Evolutionary conservation across 495 filamentous ascomycete genomes (phyloP).

Genomic region (Aspergillus indologenus): DNA sequence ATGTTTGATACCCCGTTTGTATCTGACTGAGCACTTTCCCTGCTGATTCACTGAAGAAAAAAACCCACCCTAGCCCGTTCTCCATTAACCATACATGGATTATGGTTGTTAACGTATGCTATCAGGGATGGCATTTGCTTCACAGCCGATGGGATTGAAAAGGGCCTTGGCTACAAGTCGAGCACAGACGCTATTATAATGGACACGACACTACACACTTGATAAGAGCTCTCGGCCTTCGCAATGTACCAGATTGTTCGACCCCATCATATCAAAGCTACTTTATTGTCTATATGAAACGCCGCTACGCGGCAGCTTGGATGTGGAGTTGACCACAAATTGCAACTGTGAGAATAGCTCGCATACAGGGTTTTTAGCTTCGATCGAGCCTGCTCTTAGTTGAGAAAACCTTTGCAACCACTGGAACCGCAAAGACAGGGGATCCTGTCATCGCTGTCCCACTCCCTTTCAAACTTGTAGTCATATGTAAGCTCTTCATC

Average conservation of each 20-base stretch:
- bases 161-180: too few species aligned
- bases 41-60: not conserved
- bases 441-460: slow-evolving; percentile 90
- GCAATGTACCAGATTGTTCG: not conserved
- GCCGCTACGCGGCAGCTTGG: not conserved
- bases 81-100: not conserved
- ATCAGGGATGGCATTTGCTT: not conserved
- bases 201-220: not conserved
- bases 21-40: not conserved
- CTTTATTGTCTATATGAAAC: not conserved
- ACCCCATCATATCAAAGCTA: not conserved
- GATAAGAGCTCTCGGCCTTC: not conserved
- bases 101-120: not conserved
- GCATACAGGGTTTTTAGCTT: not conserved
- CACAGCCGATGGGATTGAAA: not conserved
- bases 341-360: not conserved
- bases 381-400: slow-evolving; percentile 49
- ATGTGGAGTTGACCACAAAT: not conserved
- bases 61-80: too few species aligned
- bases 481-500: slow-evolving; percentile 99
- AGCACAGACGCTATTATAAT: not conserved
- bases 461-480: slow-evolving; percentile 99
- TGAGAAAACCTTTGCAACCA: slow-evolving; percentile 97
- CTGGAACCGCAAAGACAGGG: slow-evolving; percentile 94
- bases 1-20: not conserved